Evolutionary conservation across 768 basidiomycete species (phyloP).

Genomic region (Gelatoporia subvermispora): DNA sequence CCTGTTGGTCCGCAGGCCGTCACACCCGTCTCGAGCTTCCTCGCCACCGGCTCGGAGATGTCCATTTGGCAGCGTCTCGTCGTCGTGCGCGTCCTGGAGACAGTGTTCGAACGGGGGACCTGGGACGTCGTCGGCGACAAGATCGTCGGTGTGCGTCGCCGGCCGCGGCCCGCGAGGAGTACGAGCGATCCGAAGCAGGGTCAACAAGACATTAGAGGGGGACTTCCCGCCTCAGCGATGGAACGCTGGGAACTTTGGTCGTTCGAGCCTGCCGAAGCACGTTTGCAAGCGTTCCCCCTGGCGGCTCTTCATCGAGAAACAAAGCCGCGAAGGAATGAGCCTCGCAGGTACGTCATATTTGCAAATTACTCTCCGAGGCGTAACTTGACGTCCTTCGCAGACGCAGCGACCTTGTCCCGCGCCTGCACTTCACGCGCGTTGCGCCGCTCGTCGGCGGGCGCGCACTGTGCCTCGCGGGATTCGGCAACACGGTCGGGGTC

Average conservation of each 20-base stretch:
- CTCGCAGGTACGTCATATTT: slow-evolving; percentile 1
- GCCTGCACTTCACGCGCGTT: slow-evolving; percentile 79
- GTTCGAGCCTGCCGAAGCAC: slow-evolving; percentile 53
- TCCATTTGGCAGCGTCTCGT: slow-evolving; percentile 59
- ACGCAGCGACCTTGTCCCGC: slow-evolving; percentile 34
- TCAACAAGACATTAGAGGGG: slow-evolving; percentile 22
- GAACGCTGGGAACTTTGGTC: slow-evolving; percentile 85
- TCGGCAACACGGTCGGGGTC: slow-evolving; percentile 72
- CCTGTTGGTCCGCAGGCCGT: slow-evolving; percentile 31
- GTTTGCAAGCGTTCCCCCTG: slow-evolving; percentile 47
- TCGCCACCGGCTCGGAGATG: slow-evolving; percentile 19
- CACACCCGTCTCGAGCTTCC: slow-evolving; percentile 27
- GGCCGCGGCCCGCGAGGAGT: slow-evolving; percentile 41
- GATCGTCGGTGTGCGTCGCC: slow-evolving; percentile 68
- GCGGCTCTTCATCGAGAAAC: slow-evolving; percentile 36
- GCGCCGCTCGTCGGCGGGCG: slow-evolving; percentile 50
- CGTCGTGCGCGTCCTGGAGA: slow-evolving; percentile 47
- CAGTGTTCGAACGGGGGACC: slow-evolving; percentile 67
- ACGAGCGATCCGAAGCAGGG: slow-evolving; percentile 18
- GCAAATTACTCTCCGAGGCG: no score
- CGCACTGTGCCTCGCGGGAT: slow-evolving; percentile 59
- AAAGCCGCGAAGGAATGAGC: neutral
- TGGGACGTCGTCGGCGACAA: slow-evolving; percentile 64
- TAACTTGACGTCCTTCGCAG: no score
- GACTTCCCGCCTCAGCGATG: slow-evolving; percentile 58